phyloP scores from a whole-genome alignment of 306 rosid genomes.

The Calophaca sinica region DNA sequence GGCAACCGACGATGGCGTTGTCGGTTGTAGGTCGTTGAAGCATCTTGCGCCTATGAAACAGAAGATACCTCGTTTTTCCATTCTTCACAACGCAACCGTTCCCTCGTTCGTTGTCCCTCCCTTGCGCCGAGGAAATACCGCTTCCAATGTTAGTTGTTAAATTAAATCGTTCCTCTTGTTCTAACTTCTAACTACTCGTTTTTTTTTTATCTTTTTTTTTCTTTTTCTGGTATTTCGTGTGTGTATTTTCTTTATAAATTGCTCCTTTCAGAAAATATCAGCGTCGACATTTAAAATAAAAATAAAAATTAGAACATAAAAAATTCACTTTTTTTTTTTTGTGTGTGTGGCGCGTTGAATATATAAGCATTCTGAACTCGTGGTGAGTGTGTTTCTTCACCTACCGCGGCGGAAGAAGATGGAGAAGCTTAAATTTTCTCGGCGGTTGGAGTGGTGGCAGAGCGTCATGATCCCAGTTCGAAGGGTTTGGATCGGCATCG shows the following conservation, averaged over 20 bases:
- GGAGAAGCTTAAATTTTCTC: conserved; percentile 41
- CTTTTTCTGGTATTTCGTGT: not conserved
- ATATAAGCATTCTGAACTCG: conserved; percentile 25
- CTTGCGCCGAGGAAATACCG: not conserved
- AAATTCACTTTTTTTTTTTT: not conserved
- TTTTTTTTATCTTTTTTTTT: no score
- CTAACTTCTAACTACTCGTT: no score
- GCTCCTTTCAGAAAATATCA: not conserved
- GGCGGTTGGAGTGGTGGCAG: conserved; percentile 63
- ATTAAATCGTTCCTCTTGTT: not conserved
- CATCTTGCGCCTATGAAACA: conserved; percentile 3
- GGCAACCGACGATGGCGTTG: conserved; percentile 32
- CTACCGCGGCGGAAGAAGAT: conserved; percentile 18
- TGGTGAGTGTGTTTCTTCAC: conserved; percentile 31
- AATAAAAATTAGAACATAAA: not conserved
- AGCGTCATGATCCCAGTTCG: conserved; percentile 52
- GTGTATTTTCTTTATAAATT: not conserved
- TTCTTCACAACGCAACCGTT: conserved; percentile 23
- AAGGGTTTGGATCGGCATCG: conserved; percentile 53
- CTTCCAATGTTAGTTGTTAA: not conserved
- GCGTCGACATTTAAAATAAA: no score
- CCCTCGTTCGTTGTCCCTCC: conserved; percentile 15
- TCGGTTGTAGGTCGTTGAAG: conserved; percentile 37
- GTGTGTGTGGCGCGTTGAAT: not conserved
- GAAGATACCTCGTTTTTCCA: not conserved